Percentiles rank a stretch among this genome's conserved stretches.
Evolutionary conservation across 148 eudicot species (phyloP).

Genomic region (Spergularia bocconei): DNA sequence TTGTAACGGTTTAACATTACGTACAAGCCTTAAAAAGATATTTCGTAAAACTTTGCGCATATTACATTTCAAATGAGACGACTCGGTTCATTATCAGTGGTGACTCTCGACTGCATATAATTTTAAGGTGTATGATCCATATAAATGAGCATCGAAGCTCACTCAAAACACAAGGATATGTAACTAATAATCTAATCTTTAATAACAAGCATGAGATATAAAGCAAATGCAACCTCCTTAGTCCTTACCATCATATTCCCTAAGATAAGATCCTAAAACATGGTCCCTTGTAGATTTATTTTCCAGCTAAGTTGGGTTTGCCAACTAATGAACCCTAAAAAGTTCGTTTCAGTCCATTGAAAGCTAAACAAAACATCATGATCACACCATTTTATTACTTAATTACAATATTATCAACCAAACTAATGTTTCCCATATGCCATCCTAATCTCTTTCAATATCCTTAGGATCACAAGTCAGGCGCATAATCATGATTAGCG

Average conservation of each 20-base stretch:
- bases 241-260: slow-evolving; percentile 31
- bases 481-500: slow-evolving; percentile 44
- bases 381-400: slow-evolving; percentile 13
- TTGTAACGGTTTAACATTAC: too few species aligned
- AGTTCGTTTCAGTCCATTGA: slow-evolving; percentile 11
- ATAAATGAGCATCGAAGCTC: slow-evolving; percentile 4
- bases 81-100: neutral
- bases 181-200: too few species aligned
- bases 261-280: slow-evolving; percentile 19
- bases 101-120: neutral
- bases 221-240: slow-evolving; percentile 19
- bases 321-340: slow-evolving; percentile 21
- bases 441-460: slow-evolving; percentile 20
- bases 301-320: slow-evolving; percentile 25
- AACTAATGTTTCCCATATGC: slow-evolving; percentile 27
- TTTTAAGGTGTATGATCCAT: neutral
- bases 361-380: slow-evolving; percentile 29
- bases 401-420: slow-evolving; percentile 9
- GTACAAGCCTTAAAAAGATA: too few species aligned
- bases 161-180: neutral
- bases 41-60: too few species aligned
- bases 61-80: neutral
- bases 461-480: slow-evolving; percentile 22
- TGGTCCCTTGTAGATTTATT: slow-evolving; percentile 36
- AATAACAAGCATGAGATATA: slow-evolving; percentile 23